Conservation (phyloP, 2,329 filamentous ascomycete species). For the Colletotrichum sp. region DNA sequence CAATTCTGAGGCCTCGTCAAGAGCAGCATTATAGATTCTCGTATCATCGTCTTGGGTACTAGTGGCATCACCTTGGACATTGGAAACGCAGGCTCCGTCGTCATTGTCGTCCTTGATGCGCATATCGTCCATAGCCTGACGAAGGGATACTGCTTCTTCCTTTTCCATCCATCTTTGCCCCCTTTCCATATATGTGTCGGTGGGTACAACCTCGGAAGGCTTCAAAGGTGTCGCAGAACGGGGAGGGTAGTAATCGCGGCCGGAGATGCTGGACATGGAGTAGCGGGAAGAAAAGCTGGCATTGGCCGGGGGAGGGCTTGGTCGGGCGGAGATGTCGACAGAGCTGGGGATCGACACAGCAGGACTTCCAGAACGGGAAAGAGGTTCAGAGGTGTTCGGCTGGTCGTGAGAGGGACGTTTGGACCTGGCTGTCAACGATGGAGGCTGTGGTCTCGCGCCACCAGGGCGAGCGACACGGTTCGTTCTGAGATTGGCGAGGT, state of each 20-base stretch:
- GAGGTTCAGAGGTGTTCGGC: conserved; percentile 25
- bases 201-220: conserved; percentile 67
- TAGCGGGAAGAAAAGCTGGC: conserved; percentile 56
- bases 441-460: conserved; percentile 70
- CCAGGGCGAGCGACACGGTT: conserved; percentile 72
- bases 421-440: conserved; percentile 33
- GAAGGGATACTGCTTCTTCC: conserved; percentile 74
- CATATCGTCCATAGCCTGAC: conserved; percentile 77
- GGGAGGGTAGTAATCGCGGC: conserved; percentile 58
- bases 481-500: conserved; percentile 65
- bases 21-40: conserved; percentile 70
- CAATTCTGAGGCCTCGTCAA: conserved; percentile 78
- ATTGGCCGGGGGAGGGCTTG: background rate
- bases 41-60: conserved; percentile 55
- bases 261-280: conserved; percentile 47
- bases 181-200: conserved; percentile 73
- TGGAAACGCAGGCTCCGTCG: conserved; percentile 18
- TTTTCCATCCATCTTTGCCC: conserved; percentile 82
- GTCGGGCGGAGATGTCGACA: conserved; percentile 17
- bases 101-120: conserved; percentile 51
- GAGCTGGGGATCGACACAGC: conserved; percentile 11
- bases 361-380: conserved; percentile 3
- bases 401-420: conserved; percentile 34
- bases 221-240: conserved; percentile 50
- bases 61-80: conserved; percentile 8